These are phyloP conservation scores for Kodamaea anthophila DNA, from an alignment of 1,139 yeast species.

Conservation along the genomic window DNA sequence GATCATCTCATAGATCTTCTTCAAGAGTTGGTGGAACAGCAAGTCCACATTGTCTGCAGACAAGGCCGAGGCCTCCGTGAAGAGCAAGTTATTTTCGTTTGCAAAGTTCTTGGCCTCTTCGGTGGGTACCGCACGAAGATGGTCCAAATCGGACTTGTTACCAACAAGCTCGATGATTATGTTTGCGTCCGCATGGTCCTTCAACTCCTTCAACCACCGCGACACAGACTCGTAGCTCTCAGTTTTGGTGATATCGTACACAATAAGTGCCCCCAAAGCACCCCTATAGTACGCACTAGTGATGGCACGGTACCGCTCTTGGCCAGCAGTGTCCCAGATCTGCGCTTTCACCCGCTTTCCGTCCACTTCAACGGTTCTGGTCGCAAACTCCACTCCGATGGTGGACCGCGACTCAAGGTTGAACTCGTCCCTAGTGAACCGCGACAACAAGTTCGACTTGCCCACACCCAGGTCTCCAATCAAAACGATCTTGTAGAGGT, in stretches of 20 bases:
- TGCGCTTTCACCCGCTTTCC: slow-evolving; percentile 96
- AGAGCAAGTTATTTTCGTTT: slow-evolving; percentile 82
- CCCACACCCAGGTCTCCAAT: slow-evolving; percentile 99
- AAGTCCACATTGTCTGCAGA: slow-evolving; percentile 92
- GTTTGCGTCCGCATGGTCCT: slow-evolving; percentile 95
- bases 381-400: slow-evolving; percentile 97
- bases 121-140: slow-evolving; percentile 93
- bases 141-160: slow-evolving; percentile 93
- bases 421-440: slow-evolving; percentile 94
- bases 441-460: slow-evolving; percentile 84
- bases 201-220: slow-evolving; percentile 91
- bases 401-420: slow-evolving; percentile 91
- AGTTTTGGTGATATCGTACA: slow-evolving; percentile 91
- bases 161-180: slow-evolving; percentile 93
- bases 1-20: slow-evolving; percentile 89
- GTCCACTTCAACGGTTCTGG: slow-evolving; percentile 90
- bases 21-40: slow-evolving; percentile 87
- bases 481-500: slow-evolving; percentile 87
- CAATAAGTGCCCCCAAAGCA: slow-evolving; percentile 94
- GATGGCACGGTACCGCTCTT: slow-evolving; percentile 95
- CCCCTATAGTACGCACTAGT: slow-evolving; percentile 97
- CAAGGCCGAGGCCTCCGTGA: slow-evolving; percentile 96
- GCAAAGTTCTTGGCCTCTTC: slow-evolving; percentile 97
- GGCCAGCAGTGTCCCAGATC: slow-evolving; percentile 99
- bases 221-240: slow-evolving; percentile 90